A percentile compares a stretch with the other conserved stretches of the same genome.
Evolutionary conservation across 2,329 filamentous ascomycete species (phyloP).

Genomic region (Alternaria solani): DNA sequence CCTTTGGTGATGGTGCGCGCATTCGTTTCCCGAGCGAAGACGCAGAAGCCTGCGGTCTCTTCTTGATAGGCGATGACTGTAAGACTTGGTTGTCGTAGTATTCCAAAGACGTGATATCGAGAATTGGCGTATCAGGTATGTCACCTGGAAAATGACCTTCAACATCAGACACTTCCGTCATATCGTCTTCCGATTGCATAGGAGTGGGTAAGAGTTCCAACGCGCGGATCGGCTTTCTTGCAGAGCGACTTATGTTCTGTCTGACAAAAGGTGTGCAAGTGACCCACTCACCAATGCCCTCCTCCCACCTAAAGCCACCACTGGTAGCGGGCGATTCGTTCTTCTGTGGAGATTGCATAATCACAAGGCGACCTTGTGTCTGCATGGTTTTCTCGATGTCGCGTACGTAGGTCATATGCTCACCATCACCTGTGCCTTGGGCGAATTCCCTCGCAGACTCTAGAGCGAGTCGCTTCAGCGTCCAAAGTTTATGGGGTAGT

Average conservation of each 20-base stretch:
- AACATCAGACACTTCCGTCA: conserved; percentile 21
- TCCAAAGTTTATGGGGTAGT: conserved; percentile 45
- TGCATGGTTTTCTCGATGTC: conserved; percentile 46
- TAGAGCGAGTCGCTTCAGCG: conserved; percentile 47
- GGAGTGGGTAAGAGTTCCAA: conserved; percentile 41
- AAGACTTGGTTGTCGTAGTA: conserved; percentile 26
- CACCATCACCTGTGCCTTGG: conserved; percentile 33
- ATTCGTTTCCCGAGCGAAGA: conserved; percentile 34
- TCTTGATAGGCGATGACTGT: conserved; percentile 40
- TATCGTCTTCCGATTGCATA: conserved; percentile 32
- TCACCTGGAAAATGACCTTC: conserved; percentile 9
- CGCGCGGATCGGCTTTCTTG: conserved; percentile 27
- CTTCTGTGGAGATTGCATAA: conserved; percentile 40
- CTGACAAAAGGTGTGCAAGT: conserved; percentile 50
- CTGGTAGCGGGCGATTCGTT: conserved; percentile 35
- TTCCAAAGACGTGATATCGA: conserved; percentile 23
- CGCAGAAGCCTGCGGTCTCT: conserved; percentile 9
- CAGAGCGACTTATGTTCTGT: conserved; percentile 23
- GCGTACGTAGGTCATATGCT: conserved; percentile 41
- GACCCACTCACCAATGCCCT: conserved; percentile 58
- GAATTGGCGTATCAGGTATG: conserved; percentile 7
- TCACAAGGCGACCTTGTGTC: conserved; percentile 35
- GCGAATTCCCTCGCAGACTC: conserved; percentile 51
- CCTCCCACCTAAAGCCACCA: conserved; percentile 54
- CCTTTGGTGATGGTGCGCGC: conserved; percentile 36